Evolutionary conservation across 306 rosid genomes (phyloP).

Genomic region (Lathyrus sativus): DNA sequence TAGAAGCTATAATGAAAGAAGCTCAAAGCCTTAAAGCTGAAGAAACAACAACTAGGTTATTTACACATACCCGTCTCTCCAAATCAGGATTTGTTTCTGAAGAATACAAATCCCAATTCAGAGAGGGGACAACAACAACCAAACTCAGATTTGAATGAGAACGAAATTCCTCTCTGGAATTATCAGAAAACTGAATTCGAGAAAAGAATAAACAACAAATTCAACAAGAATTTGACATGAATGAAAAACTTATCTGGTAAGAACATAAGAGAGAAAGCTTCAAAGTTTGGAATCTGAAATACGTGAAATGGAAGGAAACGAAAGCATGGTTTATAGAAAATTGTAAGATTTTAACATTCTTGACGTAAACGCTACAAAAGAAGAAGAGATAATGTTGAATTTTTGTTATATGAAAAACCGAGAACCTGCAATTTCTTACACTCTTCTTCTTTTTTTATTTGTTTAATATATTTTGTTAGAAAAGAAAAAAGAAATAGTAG

Average conservation of each 20-base stretch:
- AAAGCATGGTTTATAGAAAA: constrained; percentile 30
- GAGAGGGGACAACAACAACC: constrained; percentile 44
- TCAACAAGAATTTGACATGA: constrained; percentile 1
- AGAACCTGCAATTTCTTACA: constrained; percentile 37
- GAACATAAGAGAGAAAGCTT: constrained; percentile 29
- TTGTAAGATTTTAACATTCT: constrained; percentile 45
- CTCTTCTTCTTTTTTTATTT: constrained; percentile 3
- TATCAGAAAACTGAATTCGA: constrained; percentile 9
- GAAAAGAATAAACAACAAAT: not conserved
- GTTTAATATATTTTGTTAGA: not conserved
- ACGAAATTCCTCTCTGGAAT: not conserved
- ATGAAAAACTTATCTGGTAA: constrained; percentile 56
- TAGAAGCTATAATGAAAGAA: constrained; percentile 14
- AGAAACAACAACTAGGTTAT: not conserved
- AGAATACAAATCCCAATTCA: constrained; percentile 47
- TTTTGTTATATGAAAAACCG: constrained; percentile 18
- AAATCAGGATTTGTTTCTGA: constrained; percentile 47
- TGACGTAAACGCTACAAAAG: constrained; percentile 62
- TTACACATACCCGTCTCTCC: constrained; percentile 40
- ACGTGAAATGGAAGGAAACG: constrained; percentile 37
- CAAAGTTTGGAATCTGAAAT: constrained; percentile 38
- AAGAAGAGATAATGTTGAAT: constrained; percentile 29
- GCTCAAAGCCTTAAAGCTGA: constrained; percentile 30
- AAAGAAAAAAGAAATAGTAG: constrained; percentile 3
- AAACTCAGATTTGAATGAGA: constrained; percentile 39